Percentiles rank a stretch among this genome's conserved stretches.
Conservation (phyloP, 2,329 filamentous ascomycete species). For the Leptographium wingfieldii region DNA sequence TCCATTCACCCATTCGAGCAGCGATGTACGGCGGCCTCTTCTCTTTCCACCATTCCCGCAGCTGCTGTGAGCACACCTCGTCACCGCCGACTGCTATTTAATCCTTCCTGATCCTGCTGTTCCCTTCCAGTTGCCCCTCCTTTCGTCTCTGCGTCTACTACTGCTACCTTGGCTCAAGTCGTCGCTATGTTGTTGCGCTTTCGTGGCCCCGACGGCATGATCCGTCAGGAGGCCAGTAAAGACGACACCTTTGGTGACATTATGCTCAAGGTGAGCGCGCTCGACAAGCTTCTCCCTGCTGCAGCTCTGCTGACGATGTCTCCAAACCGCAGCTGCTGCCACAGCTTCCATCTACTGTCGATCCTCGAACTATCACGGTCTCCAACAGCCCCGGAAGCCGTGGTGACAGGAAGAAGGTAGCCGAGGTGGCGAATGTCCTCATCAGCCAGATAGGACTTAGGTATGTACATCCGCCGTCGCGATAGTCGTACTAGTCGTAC, state of each 20-base stretch:
- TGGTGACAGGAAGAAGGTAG: constrained; percentile 44
- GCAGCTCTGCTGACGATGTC: not conserved
- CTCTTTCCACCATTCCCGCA: not conserved
- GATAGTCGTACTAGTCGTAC: no score
- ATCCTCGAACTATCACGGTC: constrained; percentile 45
- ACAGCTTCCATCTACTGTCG: constrained; percentile 48
- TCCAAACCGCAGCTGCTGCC: constrained; percentile 34
- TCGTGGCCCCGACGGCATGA: constrained; percentile 84
- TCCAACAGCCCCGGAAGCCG: constrained; percentile 45
- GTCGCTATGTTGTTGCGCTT: constrained; percentile 69
- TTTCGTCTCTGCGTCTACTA: not conserved
- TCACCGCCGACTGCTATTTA: not conserved
- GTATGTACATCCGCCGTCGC: constrained; percentile 22
- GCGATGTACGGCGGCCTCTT: not conserved
- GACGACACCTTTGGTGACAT: constrained; percentile 59
- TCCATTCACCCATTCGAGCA: not conserved
- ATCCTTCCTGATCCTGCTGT: not conserved
- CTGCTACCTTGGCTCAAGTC: not conserved
- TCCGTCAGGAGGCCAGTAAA: constrained; percentile 67
- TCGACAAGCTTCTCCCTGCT: not conserved
- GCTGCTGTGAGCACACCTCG: not conserved
- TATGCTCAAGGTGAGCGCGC: constrained; percentile 33
- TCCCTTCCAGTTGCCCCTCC: not conserved
- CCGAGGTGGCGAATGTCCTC: constrained; percentile 42
- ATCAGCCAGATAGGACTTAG: constrained; percentile 48